Evolutionary conservation across 2,329 filamentous ascomycete species (phyloP).

Genomic region (Calonectria ilicicola): DNA sequence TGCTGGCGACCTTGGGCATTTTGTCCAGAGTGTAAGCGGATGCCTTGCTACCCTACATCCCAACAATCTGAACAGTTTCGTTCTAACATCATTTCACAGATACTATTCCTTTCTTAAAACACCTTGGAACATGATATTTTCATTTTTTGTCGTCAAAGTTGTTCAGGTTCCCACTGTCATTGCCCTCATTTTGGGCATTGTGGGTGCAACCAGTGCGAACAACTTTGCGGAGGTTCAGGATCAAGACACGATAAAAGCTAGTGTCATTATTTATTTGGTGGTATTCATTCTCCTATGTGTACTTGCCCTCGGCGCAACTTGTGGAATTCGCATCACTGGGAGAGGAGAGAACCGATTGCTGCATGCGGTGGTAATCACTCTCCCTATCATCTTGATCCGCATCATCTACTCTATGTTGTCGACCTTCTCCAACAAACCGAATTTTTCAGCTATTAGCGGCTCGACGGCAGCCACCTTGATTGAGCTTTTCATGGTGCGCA

Average conservation of each 20-base stretch:
- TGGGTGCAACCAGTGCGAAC: neutral
- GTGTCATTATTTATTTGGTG: neutral
- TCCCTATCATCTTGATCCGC: conserved; percentile 8
- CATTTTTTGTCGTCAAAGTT: neutral
- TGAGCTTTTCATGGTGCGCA: conserved; percentile 9
- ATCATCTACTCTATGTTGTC: neutral
- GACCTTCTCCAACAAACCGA: neutral
- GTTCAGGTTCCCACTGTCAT: conserved; percentile 9
- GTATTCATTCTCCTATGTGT: neutral
- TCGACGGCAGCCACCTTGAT: neutral
- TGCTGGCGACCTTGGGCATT: conserved; percentile 15
- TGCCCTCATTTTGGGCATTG: conserved; percentile 15
- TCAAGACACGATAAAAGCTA: neutral
- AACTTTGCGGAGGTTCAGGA: neutral
- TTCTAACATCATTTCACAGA: neutral
- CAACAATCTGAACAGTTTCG: neutral
- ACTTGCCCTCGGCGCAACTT: neutral
- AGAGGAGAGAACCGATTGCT: neutral
- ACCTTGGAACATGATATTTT: conserved; percentile 4
- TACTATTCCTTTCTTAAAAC: conserved; percentile 11
- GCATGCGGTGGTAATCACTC: neutral
- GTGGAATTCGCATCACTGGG: neutral
- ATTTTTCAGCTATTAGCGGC: neutral
- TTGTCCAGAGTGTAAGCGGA: conserved; percentile 16
- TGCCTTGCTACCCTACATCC: neutral